Conservation (phyloP, 177 flowering plant species). For the Vitis hybrid region DNA sequence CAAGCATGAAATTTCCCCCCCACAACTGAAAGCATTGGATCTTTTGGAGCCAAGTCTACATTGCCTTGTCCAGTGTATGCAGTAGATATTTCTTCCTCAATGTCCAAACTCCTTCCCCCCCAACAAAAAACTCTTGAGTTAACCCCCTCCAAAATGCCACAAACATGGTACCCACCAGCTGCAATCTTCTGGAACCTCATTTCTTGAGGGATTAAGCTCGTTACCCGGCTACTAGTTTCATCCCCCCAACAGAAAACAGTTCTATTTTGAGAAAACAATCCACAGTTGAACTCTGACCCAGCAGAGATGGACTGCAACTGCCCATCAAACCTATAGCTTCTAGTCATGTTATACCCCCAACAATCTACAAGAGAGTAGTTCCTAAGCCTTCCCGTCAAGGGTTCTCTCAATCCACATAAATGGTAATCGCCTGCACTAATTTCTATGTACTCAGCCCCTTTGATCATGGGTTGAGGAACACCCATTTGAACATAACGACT, state of each 20-base stretch:
- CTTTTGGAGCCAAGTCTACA: conserved; percentile 62
- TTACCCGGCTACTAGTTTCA: conserved; percentile 70
- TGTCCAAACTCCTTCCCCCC: conserved; percentile 87
- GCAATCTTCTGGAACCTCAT: conserved; percentile 64
- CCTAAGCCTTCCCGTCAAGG: conserved; percentile 38
- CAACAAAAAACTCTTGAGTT: conserved; percentile 67
- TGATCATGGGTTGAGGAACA: conserved; percentile 70
- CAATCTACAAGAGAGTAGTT: conserved; percentile 73
- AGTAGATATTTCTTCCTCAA: conserved; percentile 49
- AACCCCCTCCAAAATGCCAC: conserved; percentile 67
- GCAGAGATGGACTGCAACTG: conserved; percentile 73
- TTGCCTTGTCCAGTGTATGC: conserved; percentile 39
- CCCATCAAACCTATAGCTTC: conserved; percentile 54
- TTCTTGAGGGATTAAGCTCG: conserved; percentile 49
- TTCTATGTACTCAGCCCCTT: conserved; percentile 60
- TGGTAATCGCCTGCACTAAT: conserved; percentile 96
- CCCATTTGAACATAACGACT: conserved; percentile 76
- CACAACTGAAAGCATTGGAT: conserved; percentile 63
- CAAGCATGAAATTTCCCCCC: conserved; percentile 96
- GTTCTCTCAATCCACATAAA: conserved; percentile 76
- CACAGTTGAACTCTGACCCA: conserved; percentile 91
- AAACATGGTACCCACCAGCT: conserved; percentile 96
- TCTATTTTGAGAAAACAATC: conserved; percentile 60
- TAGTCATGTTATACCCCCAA: conserved; percentile 98
- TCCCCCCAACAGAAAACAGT: conserved; percentile 94